Evolutionary conservation across 2,329 filamentous ascomycete genomes (phyloP).

Genomic region (Scedosporium apiospermum): DNA sequence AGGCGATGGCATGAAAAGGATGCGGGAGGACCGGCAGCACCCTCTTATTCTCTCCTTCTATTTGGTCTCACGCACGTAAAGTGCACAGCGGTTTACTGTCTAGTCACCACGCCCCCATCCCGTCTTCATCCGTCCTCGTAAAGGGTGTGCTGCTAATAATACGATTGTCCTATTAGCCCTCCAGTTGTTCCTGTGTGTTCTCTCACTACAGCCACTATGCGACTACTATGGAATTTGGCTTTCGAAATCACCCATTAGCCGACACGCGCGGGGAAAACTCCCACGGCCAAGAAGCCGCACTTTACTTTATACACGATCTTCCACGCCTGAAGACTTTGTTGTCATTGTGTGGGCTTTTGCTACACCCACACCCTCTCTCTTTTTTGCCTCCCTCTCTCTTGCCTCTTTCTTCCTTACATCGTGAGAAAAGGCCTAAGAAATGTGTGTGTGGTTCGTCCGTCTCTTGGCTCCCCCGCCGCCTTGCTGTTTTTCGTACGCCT

Average conservation of each 20-base stretch:
- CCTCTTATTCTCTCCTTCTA: not conserved
- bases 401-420: not conserved
- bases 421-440: not conserved
- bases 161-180: not conserved
- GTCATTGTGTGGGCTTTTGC: not conserved
- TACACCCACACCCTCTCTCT: not conserved
- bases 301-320: slow-evolving; percentile 1
- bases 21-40: not conserved
- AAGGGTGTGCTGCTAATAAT: not conserved
- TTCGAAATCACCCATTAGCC: not conserved
- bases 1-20: not conserved
- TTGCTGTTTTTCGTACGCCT: not conserved
- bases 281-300: slow-evolving; percentile 1
- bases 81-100: no score
- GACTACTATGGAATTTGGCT: not conserved
- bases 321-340: not conserved
- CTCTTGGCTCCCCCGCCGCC: not conserved
- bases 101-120: no score
- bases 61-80: no score
- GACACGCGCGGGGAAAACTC: slow-evolving; percentile 1
- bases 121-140: no score
- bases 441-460: not conserved
- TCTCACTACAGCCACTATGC: not conserved
- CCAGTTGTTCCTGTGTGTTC: not conserved
- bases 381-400: not conserved